Conservation (phyloP, 495 filamentous ascomycete species). For the Penicillium turbatum region DNA sequence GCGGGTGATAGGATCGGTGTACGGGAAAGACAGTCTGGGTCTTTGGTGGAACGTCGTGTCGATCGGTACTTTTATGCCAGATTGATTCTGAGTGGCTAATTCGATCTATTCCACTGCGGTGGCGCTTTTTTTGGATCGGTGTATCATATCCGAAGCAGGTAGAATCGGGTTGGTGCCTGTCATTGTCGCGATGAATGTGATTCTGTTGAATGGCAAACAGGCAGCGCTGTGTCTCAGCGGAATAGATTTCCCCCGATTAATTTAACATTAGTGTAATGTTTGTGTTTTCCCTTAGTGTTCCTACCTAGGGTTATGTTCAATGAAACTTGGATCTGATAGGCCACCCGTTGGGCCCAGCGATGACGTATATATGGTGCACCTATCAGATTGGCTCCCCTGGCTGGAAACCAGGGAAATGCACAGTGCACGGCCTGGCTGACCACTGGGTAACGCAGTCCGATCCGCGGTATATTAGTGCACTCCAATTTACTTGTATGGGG, state of each 20-base stretch:
- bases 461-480: background rate
- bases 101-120: background rate
- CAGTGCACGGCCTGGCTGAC: background rate
- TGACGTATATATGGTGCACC: background rate
- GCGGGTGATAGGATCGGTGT: background rate
- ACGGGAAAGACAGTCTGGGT: background rate
- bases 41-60: conserved; percentile 5
- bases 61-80: background rate
- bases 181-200: background rate
- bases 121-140: background rate
- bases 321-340: background rate
- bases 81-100: background rate
- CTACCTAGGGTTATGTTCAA: conserved; percentile 1
- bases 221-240: too few species aligned
- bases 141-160: conserved; percentile 2
- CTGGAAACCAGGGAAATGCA: background rate
- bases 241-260: background rate
- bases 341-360: background rate
- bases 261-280: background rate
- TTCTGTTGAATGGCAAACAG: background rate
- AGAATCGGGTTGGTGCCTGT: background rate
- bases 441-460: background rate
- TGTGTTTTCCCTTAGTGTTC: background rate
- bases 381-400: conserved; percentile 1
- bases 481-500: background rate